Percentiles rank a stretch among this genome's conserved stretches.
These are phyloP conservation scores for Ustilago crameri DNA, from an alignment of 1,284 basidiomycete genomes.

Conservation along the genomic window DNA sequence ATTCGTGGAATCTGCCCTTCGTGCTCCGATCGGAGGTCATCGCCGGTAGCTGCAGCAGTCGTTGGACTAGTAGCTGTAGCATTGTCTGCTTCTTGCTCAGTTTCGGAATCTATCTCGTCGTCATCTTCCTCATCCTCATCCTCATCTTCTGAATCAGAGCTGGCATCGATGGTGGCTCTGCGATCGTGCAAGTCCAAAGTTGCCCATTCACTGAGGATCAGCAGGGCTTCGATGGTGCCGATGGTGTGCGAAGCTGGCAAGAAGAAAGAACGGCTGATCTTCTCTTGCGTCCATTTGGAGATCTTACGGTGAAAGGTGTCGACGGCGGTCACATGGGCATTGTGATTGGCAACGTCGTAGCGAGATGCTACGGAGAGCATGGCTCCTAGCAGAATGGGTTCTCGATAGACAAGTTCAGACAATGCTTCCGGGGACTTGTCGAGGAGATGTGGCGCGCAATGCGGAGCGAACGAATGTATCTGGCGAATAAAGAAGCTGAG, in stretches of 20 bases:
- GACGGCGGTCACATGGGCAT: constrained; percentile 41
- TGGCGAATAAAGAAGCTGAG: constrained; percentile 53
- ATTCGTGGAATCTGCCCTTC: constrained; percentile 32
- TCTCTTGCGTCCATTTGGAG: constrained; percentile 54
- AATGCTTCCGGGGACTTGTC: constrained; percentile 46
- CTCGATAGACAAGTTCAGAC: constrained; percentile 51
- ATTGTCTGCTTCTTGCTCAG: constrained; percentile 13
- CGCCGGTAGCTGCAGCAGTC: constrained; percentile 18
- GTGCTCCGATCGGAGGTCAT: constrained; percentile 32
- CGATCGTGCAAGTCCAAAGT: constrained; percentile 52
- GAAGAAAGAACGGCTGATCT: constrained; percentile 52
- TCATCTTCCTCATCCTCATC: constrained; percentile 20
- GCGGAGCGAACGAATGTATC: constrained; percentile 54
- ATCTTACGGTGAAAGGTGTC: constrained; percentile 52
- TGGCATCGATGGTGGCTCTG: constrained; percentile 37
- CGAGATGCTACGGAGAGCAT: constrained; percentile 57
- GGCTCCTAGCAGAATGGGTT: constrained; percentile 50
- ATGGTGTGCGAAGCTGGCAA: constrained; percentile 50
- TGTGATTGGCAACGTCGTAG: constrained; percentile 48
- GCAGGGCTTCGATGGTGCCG: constrained; percentile 52
- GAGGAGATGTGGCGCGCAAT: constrained; percentile 47
- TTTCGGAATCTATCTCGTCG: constrained; percentile 13
- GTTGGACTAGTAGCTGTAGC: constrained; percentile 21
- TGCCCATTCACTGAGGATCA: constrained; percentile 55
- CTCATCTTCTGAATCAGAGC: constrained; percentile 39